Evolutionary conservation across 805 yeast genomes (phyloP).

Genomic region (Sugiyamaella lignohabitans): DNA sequence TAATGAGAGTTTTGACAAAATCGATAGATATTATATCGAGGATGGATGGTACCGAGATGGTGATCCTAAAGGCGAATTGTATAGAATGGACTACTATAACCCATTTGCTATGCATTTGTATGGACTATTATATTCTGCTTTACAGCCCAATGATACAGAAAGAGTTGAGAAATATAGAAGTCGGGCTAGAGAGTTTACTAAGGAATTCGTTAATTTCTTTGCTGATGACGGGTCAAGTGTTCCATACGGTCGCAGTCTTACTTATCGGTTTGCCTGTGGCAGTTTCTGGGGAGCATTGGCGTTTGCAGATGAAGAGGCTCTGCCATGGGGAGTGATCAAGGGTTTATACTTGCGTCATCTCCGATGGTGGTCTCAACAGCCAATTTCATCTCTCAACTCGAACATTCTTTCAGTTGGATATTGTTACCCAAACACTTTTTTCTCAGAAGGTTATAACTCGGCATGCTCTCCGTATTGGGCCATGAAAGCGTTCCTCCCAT

Average conservation of each 20-base stretch:
- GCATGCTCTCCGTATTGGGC: conserved; percentile 26
- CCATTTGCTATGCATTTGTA: conserved; percentile 32
- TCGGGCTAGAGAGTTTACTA: conserved; percentile 25
- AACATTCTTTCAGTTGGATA: conserved; percentile 23
- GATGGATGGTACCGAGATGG: conserved; percentile 35
- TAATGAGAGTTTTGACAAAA: conserved; percentile 20
- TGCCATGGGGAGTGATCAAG: conserved; percentile 23
- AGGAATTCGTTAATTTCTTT: conserved; percentile 24
- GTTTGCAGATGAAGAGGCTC: conserved; percentile 13
- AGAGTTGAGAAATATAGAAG: conserved; percentile 16
- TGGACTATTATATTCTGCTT: conserved; percentile 23
- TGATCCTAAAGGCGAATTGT: conserved; percentile 5
- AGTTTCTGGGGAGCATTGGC: conserved; percentile 25
- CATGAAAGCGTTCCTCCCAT: conserved; percentile 19
- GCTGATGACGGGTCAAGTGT: conserved; percentile 20
- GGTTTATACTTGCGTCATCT: conserved; percentile 20
- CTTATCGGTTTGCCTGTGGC: conserved; percentile 25
- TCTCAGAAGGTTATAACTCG: conserved; percentile 24
- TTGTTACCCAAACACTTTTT: conserved; percentile 22
- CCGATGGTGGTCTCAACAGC: conserved; percentile 25
- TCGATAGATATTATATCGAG: conserved; percentile 24
- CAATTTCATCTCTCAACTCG: conserved; percentile 18
- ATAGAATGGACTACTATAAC: conserved; percentile 29
- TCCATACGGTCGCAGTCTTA: conserved; percentile 26
- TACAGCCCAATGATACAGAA: conserved; percentile 17